These are phyloP conservation scores for Lineolata rhizophorae DNA, from an alignment of 495 filamentous ascomycete species.

Conservation along the genomic window DNA sequence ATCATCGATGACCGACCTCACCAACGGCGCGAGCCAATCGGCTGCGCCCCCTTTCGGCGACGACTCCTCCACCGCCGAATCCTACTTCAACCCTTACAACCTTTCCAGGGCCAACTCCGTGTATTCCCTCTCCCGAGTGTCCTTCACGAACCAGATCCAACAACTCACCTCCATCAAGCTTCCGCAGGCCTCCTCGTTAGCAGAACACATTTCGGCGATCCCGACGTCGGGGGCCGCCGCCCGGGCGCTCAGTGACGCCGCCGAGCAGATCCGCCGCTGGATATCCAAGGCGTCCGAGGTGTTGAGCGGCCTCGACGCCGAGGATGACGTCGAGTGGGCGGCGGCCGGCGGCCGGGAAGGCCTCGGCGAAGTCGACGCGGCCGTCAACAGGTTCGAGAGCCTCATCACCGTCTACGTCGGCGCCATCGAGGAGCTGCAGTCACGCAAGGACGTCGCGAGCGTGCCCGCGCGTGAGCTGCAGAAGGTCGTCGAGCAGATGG, in stretches of 20 bases:
- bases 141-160: slow-evolving; percentile 76
- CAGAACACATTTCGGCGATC: slow-evolving; percentile 60
- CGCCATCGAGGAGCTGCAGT: slow-evolving; percentile 74
- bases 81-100: slow-evolving; percentile 26
- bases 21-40: no score
- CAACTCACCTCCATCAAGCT: slow-evolving; percentile 69
- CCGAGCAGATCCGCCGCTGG: slow-evolving; percentile 82
- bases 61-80: no score
- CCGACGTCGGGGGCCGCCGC: slow-evolving; percentile 59
- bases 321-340: slow-evolving; percentile 96
- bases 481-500: slow-evolving; percentile 65
- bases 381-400: slow-evolving; percentile 63
- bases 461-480: slow-evolving; percentile 46
- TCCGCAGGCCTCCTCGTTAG: slow-evolving; percentile 60
- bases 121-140: slow-evolving; percentile 71
- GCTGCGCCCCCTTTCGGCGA: no score
- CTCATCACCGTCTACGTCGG: slow-evolving; percentile 75
- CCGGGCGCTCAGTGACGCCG: slow-evolving; percentile 53
- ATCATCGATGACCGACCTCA: no score
- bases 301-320: slow-evolving; percentile 62
- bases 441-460: slow-evolving; percentile 48
- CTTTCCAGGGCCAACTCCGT: slow-evolving; percentile 43
- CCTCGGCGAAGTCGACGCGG: slow-evolving; percentile 69
- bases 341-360: slow-evolving; percentile 80
- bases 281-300: slow-evolving; percentile 77